phyloP scores from a whole-genome alignment of 2,329 filamentous ascomycete genomes.

The Metarhizium sp. region DNA sequence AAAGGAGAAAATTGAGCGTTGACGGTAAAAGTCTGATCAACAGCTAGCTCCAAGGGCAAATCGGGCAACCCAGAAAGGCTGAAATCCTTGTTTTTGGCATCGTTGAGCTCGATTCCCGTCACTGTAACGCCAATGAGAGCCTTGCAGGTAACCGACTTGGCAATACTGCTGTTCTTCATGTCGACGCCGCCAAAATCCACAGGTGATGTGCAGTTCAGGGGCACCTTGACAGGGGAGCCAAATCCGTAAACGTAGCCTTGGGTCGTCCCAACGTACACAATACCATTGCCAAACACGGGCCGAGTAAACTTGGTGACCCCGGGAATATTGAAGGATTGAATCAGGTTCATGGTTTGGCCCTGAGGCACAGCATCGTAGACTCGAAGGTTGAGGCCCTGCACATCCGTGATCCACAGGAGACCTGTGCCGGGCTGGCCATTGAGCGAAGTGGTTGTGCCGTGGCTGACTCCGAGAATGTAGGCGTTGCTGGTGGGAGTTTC shows the following conservation, averaged over 20 bases:
- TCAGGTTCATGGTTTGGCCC: conserved; percentile 33
- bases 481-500: conserved; percentile 39
- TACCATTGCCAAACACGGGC: conserved; percentile 47
- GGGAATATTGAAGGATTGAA: conserved; percentile 41
- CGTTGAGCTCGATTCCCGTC: conserved; percentile 24
- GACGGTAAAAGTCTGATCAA: conserved; percentile 32
- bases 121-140: conserved; percentile 36
- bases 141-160: conserved; percentile 32
- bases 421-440: conserved; percentile 44
- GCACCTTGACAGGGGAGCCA: conserved; percentile 43
- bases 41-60: conserved; percentile 19
- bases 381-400: conserved; percentile 41
- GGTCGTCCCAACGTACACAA: conserved; percentile 43
- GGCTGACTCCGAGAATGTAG: conserved; percentile 44
- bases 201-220: conserved; percentile 43
- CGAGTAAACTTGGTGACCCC: conserved; percentile 47
- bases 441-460: conserved; percentile 46
- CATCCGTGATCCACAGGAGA: conserved; percentile 46
- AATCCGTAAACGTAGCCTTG: conserved; percentile 44
- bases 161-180: conserved; percentile 23
- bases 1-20: conserved; percentile 34
- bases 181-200: conserved; percentile 36
- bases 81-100: conserved; percentile 26
- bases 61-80: conserved; percentile 24
- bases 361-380: conserved; percentile 43